Base-by-base conservation (phyloP, 1,284 basidiomycete genomes). In the Puccinia coronata region DNA sequence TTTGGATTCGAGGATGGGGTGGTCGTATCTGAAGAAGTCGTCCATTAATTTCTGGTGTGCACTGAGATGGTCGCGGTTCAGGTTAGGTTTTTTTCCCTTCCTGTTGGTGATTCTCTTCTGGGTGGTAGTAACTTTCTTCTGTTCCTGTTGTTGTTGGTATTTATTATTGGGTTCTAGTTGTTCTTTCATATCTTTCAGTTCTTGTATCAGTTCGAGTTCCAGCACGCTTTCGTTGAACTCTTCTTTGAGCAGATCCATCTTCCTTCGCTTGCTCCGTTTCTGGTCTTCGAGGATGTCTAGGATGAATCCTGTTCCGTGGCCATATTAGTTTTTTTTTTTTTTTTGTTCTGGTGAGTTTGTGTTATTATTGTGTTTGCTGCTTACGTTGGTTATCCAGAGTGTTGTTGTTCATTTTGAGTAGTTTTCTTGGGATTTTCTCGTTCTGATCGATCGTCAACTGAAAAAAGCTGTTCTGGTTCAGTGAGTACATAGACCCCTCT, bases 21-120 rank as follows among this genome's bases (percentile, higher is more conserved):
- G 57, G 5, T 59, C 28, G 57, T 18, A 39, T 39, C 36, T 39
- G 53, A 73, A 73, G 51, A 73, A 73, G 53, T 73, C 23, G 2
- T 55, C n/a, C 0, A 73, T 73, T 1, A 73, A n/a, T 6, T 41
- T 53, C 23, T 73, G 71, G 34, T 73, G 71, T 51, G 49, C 71
- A 5, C 23, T 34, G 25, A 73, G 36, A 73, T 73, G 71, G 51
- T 73, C 36, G 23, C 71, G 49, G 0, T 73, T 73, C 28, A 73
- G 18, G 71, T 73, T 73, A 5, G 71, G 71, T n/a, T 57, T 55
- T 39, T 73, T 73, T 2, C 51, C 51, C 36, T 57, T 73, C 4
- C 51, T 20, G n/a, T 51, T 73, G 9, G n/a, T n/a, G n/a, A n/a
- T n/a, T n/a, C n/a, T n/a, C n/a, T n/a, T 63, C 23, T 57, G 8